A percentile compares a stretch with the other conserved stretches of the same genome.
phyloP scores from a whole-genome alignment of 2,329 filamentous ascomycete species.

The Coniosporium tulheliwenetii region DNA sequence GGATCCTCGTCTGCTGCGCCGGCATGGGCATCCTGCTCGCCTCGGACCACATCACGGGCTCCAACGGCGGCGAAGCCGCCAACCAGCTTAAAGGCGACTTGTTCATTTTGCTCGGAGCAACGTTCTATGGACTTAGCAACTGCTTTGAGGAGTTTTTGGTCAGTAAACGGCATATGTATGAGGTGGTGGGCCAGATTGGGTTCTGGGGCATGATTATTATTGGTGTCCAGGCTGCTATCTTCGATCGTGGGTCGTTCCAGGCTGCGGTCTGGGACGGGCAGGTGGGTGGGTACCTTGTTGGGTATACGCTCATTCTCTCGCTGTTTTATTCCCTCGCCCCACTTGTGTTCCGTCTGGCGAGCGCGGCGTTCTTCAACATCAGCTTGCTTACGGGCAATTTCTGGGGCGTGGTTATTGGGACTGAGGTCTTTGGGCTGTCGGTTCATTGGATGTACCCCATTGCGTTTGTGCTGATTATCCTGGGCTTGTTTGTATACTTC shows the following conservation, averaged over 20 bases:
- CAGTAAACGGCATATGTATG: slow-evolving; percentile 71
- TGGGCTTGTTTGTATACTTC: slow-evolving; percentile 80
- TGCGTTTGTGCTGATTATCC: slow-evolving; percentile 81
- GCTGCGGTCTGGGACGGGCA: slow-evolving; percentile 26
- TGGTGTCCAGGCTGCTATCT: slow-evolving; percentile 78
- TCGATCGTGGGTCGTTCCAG: slow-evolving; percentile 62
- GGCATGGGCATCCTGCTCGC: slow-evolving; percentile 79
- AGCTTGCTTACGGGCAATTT: slow-evolving; percentile 88
- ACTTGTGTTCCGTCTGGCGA: slow-evolving; percentile 74
- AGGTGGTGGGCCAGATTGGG: slow-evolving; percentile 82
- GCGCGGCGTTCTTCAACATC: slow-evolving; percentile 93
- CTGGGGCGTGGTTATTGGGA: slow-evolving; percentile 89
- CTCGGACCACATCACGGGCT: slow-evolving; percentile 70
- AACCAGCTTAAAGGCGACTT: slow-evolving; percentile 81
- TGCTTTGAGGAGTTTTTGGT: slow-evolving; percentile 92
- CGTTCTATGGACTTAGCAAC: slow-evolving; percentile 82
- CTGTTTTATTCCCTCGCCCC: slow-evolving; percentile 84
- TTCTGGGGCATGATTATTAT: slow-evolving; percentile 85
- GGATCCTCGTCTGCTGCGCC: slow-evolving; percentile 81
- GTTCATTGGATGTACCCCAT: slow-evolving; percentile 91
- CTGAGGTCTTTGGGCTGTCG: slow-evolving; percentile 63
- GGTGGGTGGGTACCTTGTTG: slow-evolving; percentile 68
- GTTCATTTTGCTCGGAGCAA: slow-evolving; percentile 78
- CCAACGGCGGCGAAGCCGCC: slow-evolving; percentile 50
- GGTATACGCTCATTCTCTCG: slow-evolving; percentile 69